Base-by-base conservation (phyloP, 2,329 filamentous ascomycete species). In the Exserohilum turcica region DNA sequence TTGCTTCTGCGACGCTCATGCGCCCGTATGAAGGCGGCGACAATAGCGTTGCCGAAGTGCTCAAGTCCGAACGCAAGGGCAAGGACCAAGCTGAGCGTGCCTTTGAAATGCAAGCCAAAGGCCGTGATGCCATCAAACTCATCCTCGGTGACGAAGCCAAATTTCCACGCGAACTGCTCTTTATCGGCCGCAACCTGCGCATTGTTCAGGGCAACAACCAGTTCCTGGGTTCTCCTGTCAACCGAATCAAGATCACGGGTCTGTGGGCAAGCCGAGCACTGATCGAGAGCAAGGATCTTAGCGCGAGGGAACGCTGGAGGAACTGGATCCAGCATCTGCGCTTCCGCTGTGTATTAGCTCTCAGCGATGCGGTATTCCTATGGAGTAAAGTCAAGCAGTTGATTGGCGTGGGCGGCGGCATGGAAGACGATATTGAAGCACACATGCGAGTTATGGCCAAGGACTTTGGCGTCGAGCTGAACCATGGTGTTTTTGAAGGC, bases 201-300 rank as follows among this genome's bases (percentile, higher is more conserved):
- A 96, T 97, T 66, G 92, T 96, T 2, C 92, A 96, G 75, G 91
- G 88, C 5, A 95, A 96, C 75, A 96, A 96, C 72, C 91, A 96
- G 71, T 93, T 89, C 75, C 83, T 96, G 45, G 92, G 92, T 18
- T 91, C 87, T 0, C 92, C 92, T 0, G 91, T 96, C 37, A 92
- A 96, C 74, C 82, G 94, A 1, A 86, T 97, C 74, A 97, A 97
- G 78, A 92, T 96, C 72, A 97, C 94, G 58, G 92, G 92, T 18
- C 82, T 86, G 52, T 97, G 93, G 93, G 93, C 93, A 1, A 90
- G 86, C 54, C 81, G 90, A 18, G 92, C 91, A 47, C 78, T 97
- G n/a, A 88, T 88, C 19, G 87, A 95, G 74, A 86, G 88, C 59
- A 82, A 79, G 13, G 84, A 89, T 68, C 77, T 91, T 50, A 82